Conservation (phyloP, 371 early-diverging fungal genomes). For the Encephalitozoon romaleae region DNA sequence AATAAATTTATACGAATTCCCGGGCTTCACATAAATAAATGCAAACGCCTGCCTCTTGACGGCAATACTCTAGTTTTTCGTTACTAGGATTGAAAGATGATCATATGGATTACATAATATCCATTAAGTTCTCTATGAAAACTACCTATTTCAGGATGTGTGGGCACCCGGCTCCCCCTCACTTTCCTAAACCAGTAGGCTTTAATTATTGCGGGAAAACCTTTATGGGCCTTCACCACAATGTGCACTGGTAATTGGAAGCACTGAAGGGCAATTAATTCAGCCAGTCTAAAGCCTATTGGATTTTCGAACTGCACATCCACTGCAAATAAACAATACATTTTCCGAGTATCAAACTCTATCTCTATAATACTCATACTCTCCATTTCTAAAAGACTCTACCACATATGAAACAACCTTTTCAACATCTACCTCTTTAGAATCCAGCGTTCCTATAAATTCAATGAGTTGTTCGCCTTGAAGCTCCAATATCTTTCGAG, state of each 20-base stretch:
- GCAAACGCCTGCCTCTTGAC: no score
- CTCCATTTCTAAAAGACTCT: conserved; percentile 5
- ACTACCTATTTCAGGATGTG: not conserved
- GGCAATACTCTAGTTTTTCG: no score
- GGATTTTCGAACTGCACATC: no score
- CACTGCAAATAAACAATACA: not conserved
- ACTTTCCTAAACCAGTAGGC: not conserved
- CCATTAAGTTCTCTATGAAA: not conserved
- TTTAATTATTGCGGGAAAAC: not conserved
- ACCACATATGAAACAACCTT: conserved; percentile 21
- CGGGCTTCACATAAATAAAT: not conserved
- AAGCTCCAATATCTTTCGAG: conserved; percentile 14
- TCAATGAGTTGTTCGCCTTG: conserved; percentile 37
- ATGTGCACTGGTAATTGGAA: not conserved
- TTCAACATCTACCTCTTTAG: conserved; percentile 38
- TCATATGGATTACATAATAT: not conserved
- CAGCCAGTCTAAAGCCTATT: no score
- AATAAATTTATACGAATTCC: not conserved
- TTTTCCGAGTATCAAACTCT: not conserved
- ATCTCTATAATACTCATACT: not conserved
- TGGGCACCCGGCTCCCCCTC: not conserved
- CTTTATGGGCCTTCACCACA: no score
- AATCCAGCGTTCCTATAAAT: conserved; percentile 41
- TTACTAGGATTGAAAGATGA: no score
- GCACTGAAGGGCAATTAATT: no score